Base-by-base conservation (phyloP, 1,284 basidiomycete species). In the Naganishia sp. region DNA sequence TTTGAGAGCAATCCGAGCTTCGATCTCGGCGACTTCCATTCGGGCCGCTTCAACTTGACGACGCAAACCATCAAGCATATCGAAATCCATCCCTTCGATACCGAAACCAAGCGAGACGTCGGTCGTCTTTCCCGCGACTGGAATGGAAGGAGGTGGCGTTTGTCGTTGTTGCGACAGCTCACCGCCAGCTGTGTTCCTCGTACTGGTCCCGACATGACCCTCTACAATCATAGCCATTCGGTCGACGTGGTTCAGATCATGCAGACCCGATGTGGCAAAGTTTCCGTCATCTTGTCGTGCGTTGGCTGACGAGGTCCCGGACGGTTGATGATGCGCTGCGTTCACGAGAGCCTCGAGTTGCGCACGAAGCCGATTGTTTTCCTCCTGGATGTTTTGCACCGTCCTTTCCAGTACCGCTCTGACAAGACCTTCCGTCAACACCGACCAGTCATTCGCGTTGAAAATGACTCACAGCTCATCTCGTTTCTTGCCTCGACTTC, bases 401-500 rank as follows among this genome's bases (percentile, higher is more conserved):
- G 72, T 75, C 52, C 73, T 65, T 56, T 79, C 77, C 0, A 79
- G 68, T 2, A 71, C 69, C 10, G 73, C 70, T 18, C 78, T 78
- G 53, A 18, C 7, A 16, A 39, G 33, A 18, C 16, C 16, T 11
- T 11, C 11, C 33, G 15, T 55, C 33, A 55, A 10, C n/a, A n/a
- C 18, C 45, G n/a, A 50, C 23, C 7, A 42, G 33, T 18, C 15
- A 9, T 18, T 18, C 52, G 31, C 28, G 25, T 18, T 3, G 23
- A 10, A 56, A 15, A 39, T 13, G 7, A 71, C 79, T 71, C 61
- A 79, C 79, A 75, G 70, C 48, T 75, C 77, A 28, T 73, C 74
- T 18, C 73, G 65, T 65, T 75, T 75, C 72, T 79, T 79, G 13
- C 71, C 70, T 28, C 79, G 65, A 60, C 75, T 77, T 59, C 72